These are phyloP conservation scores for Hyaloraphidium curvatum DNA, from an alignment of 192 early-diverging fungal species.

Conservation along the genomic window DNA sequence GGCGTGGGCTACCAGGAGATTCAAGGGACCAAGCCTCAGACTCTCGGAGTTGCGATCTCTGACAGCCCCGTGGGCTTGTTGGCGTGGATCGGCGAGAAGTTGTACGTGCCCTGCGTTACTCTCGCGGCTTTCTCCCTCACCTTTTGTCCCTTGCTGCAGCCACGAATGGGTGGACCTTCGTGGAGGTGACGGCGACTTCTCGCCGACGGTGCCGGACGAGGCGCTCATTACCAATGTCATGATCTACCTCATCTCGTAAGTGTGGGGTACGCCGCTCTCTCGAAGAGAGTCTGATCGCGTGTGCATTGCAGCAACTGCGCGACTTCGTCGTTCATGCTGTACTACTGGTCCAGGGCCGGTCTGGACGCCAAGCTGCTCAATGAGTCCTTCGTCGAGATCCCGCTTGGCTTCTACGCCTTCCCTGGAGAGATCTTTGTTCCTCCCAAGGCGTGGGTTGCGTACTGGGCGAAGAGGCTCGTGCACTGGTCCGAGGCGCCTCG, in stretches of 20 bases:
- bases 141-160: too few species aligned
- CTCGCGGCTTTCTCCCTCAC: too few species aligned
- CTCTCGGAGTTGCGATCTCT: conserved; percentile 19
- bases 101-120: too few species aligned
- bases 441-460: conserved; percentile 15
- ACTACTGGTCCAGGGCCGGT: conserved; percentile 24
- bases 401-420: conserved; percentile 26
- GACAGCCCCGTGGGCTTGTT: conserved; percentile 22
- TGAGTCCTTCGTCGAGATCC: not conserved
- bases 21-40: conserved; percentile 33
- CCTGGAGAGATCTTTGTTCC: conserved; percentile 27
- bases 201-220: conserved; percentile 16
- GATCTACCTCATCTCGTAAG: conserved; percentile 24
- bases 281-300: not conserved
- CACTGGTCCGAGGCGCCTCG: not conserved
- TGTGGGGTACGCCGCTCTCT: too few species aligned
- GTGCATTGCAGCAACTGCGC: conserved; percentile 27
- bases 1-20: conserved; percentile 25
- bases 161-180: conserved; percentile 4
- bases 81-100: conserved; percentile 33
- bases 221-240: conserved; percentile 29
- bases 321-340: conserved; percentile 35
- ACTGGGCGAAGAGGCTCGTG: not conserved
- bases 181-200: conserved; percentile 3
- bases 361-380: not conserved